Base-by-base conservation (phyloP, 768 basidiomycete genomes). In the Suillus subluteus region DNA sequence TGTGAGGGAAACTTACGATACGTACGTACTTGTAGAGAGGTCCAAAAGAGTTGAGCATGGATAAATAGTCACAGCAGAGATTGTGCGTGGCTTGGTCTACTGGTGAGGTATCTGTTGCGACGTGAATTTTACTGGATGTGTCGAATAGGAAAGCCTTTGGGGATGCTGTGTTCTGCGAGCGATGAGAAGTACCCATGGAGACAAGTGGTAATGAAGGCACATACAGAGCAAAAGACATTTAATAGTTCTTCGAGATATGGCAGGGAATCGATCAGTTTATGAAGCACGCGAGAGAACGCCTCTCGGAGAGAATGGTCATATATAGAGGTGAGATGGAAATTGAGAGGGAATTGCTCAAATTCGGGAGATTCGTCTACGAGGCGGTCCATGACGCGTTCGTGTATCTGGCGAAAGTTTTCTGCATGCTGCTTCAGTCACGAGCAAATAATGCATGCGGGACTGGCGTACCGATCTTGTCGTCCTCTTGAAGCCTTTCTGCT, bases 91-190 rank as follows among this genome's bases (percentile, higher is more conserved):
- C 89, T 65, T 90, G 86, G 74, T 98, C 96, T 35, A 97, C 92
- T 6, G 96, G 94, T 0, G 93, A 94, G 18, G 91, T 90, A 73
- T 99, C 97, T 13, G 96, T 96, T 15, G 96, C 96, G n/a, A 98
- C 84, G 73, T 96, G 96, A 32, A 98, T 81, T 59, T 94, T 85
- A 30, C 94, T 95, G 7, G 83, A 83, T 21, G 87, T 89, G 74
- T 99, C 97, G 71, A 98, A 98, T 16, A 99, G 79, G 74, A 96
- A 99, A 0, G 95, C 94, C 75, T 99, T 99, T 48, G 94, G 90
- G 38, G 96, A 91, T 72, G 93, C 92, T 3, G 93, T 96, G 67
- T 95, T 95, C 95, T 97, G 70, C 21, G 58, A 21, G 4, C 44
- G 15, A 48, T 62, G 30, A 69, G 50, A 54, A 46, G 48, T 35